Conservation (phyloP, 2,329 filamentous ascomycete genomes). For the Aureobasidium lini region DNA sequence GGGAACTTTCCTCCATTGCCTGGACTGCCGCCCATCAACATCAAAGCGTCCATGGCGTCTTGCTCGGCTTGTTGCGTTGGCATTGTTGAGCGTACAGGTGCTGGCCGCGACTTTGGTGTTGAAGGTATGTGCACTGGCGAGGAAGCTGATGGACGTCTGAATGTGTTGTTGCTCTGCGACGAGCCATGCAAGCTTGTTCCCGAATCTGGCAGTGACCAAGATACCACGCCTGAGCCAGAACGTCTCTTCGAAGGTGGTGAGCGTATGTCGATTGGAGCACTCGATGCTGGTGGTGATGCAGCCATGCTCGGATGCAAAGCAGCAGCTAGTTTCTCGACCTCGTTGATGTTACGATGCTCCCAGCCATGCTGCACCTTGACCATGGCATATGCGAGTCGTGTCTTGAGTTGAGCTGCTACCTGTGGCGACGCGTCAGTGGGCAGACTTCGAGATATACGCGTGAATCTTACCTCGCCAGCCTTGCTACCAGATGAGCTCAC, state of each 20-base stretch:
- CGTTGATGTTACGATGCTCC: constrained; percentile 69
- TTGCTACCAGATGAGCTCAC: constrained; percentile 59
- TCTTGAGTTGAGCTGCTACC: constrained; percentile 71
- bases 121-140: constrained; percentile 23
- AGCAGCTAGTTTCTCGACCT: constrained; percentile 68
- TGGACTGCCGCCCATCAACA: constrained; percentile 59
- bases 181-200: constrained; percentile 19
- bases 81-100: constrained; percentile 59
- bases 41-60: constrained; percentile 70
- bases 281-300: constrained; percentile 13
- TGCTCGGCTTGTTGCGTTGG: constrained; percentile 64
- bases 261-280: neutral
- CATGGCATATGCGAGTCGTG: constrained; percentile 86
- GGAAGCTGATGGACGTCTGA: constrained; percentile 7
- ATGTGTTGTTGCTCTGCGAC: constrained; percentile 13
- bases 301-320: constrained; percentile 33
- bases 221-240: constrained; percentile 22
- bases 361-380: constrained; percentile 87
- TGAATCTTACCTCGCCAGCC: constrained; percentile 64
- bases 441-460: neutral
- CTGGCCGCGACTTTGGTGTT: constrained; percentile 26
- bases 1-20: neutral
- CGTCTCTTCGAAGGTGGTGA: constrained; percentile 27
- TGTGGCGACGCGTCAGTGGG: constrained; percentile 30
- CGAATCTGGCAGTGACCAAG: constrained; percentile 3